Evolutionary conservation across 306 rosid genomes (phyloP).

Genomic region (Sechiopsis laciniata): DNA sequence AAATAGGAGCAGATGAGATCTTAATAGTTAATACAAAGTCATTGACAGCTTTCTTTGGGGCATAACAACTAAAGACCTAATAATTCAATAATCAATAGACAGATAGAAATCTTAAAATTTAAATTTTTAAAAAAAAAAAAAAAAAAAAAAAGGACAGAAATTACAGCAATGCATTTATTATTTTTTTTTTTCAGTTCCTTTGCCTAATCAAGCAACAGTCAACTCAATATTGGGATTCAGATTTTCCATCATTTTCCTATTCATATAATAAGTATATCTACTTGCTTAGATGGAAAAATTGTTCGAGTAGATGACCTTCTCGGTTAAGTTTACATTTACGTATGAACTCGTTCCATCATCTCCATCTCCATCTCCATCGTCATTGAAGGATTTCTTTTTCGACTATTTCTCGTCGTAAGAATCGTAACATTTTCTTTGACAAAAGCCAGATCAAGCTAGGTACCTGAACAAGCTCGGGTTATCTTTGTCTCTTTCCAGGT

Average conservation of each 20-base stretch:
- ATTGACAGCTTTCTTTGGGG: no score
- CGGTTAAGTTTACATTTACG: not conserved
- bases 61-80: no score
- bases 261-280: constrained; percentile 1
- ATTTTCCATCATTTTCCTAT: constrained; percentile 10
- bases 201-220: not conserved
- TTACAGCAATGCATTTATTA: constrained; percentile 8
- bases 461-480: constrained; percentile 74
- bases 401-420: not conserved
- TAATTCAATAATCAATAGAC: not conserved
- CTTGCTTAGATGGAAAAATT: constrained; percentile 6
- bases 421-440: constrained; percentile 22
- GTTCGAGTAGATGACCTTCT: not conserved
- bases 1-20: not conserved
- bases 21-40: not conserved
- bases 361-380: not conserved
- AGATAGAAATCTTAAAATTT: no score
- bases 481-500: constrained; percentile 91
- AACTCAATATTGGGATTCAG: constrained; percentile 13
- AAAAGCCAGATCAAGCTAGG: constrained; percentile 54
- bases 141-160: no score
- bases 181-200: not conserved
- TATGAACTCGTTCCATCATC: not conserved
- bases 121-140: no score
- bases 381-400: not conserved